Percentiles rank a stretch among this genome's conserved stretches.
Conservation (phyloP, 768 basidiomycete genomes). For the Fomitopsis serialis region DNA sequence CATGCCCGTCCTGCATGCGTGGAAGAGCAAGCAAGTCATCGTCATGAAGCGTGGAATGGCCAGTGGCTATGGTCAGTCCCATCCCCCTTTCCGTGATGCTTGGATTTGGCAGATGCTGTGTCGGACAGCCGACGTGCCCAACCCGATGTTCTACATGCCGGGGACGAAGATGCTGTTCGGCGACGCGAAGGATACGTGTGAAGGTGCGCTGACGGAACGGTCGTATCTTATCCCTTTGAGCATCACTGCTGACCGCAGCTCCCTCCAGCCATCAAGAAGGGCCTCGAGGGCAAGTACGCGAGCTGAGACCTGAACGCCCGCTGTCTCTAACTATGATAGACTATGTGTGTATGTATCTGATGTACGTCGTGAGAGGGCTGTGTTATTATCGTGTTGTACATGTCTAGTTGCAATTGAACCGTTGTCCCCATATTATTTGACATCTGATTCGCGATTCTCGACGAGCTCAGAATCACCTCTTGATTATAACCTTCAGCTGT, state of each 20-base stretch:
- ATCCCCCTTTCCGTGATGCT: neutral
- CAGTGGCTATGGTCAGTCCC: conserved; percentile 68
- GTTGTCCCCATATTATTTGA: neutral
- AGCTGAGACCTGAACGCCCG: neutral
- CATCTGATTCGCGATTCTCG: no score
- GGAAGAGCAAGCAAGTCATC: conserved; percentile 90
- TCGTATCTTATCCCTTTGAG: neutral
- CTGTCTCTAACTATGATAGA: neutral
- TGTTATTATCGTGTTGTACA: conserved; percentile 25
- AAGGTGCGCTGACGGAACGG: conserved; percentile 41
- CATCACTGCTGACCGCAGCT: neutral
- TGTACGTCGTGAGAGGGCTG: conserved; percentile 19
- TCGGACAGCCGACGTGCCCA: conserved; percentile 75
- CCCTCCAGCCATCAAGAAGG: conserved; percentile 28
- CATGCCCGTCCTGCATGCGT: conserved; percentile 89
- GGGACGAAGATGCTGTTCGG: conserved; percentile 90
- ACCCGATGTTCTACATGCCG: conserved; percentile 92
- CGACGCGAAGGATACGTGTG: conserved; percentile 87
- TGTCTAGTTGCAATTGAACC: conserved; percentile 26
- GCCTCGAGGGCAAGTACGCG: conserved; percentile 20
- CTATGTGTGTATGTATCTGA: conserved; percentile 24
- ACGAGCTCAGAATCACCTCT: no score
- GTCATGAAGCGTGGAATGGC: conserved; percentile 93
- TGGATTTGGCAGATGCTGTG: neutral
- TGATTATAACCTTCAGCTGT: no score